Conservation (phyloP, 2,329 filamentous ascomycete genomes). For the Mycosphaerelloides madeirae region DNA sequence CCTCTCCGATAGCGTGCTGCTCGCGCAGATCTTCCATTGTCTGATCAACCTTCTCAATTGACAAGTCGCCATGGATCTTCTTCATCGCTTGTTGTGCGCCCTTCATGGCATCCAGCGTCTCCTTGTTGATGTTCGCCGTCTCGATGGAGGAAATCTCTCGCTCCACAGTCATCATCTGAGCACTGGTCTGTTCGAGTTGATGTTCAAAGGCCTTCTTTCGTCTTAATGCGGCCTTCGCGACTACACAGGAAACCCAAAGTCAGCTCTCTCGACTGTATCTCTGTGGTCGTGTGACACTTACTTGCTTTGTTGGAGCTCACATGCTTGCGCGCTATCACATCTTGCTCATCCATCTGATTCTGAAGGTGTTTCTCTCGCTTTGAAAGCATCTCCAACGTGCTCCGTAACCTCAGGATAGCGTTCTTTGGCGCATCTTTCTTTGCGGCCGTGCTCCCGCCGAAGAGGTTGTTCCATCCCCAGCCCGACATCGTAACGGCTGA, state of each 20-base stretch:
- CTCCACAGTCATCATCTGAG: conserved; percentile 88
- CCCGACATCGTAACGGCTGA: conserved; percentile 38
- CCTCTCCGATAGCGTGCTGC: conserved; percentile 87
- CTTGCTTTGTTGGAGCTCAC: conserved; percentile 85
- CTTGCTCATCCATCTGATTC: conserved; percentile 89
- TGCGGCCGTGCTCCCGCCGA: conserved; percentile 76
- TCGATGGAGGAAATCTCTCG: conserved; percentile 96
- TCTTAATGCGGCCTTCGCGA: conserved; percentile 81
- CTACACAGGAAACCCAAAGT: conserved; percentile 44
- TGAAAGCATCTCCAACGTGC: conserved; percentile 94
- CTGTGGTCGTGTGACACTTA: conserved; percentile 44
- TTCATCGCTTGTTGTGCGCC: conserved; percentile 86
- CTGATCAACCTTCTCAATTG: conserved; percentile 88
- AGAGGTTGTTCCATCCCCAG: conserved; percentile 60
- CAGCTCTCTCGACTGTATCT: background rate
- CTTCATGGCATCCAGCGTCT: conserved; percentile 92
- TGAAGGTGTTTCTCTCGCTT: conserved; percentile 91
- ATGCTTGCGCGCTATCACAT: conserved; percentile 81
- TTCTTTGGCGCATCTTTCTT: conserved; percentile 96
- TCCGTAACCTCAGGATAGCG: conserved; percentile 81
- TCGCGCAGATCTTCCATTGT: conserved; percentile 92
- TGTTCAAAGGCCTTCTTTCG: conserved; percentile 94
- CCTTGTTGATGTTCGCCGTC: conserved; percentile 96
- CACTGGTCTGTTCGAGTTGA: conserved; percentile 81
- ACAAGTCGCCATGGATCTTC: conserved; percentile 83